These are phyloP conservation scores for Bonnemaisonia californica DNA, from an alignment of 31 red algal species.

Conservation along the genomic window DNA sequence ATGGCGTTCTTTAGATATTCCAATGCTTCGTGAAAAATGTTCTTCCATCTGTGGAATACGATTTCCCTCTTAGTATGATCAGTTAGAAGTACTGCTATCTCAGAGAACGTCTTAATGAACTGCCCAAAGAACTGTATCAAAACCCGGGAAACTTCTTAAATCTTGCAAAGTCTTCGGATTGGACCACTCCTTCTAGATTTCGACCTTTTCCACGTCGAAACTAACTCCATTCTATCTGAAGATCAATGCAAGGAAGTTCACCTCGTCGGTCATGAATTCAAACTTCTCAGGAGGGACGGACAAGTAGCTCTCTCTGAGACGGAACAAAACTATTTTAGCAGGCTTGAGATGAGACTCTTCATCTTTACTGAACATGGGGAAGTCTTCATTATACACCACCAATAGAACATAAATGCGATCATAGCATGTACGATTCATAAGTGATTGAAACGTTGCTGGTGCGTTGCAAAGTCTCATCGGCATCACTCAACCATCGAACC, in stretches of 20 bases:
- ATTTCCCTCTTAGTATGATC: neutral
- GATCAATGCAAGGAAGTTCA: neutral
- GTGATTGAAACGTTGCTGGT: conserved; percentile 6
- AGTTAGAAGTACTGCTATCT: neutral
- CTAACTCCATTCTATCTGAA: neutral
- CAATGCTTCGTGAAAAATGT: neutral
- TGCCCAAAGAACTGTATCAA: neutral
- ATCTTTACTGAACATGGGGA: neutral
- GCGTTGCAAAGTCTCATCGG: conserved; percentile 4
- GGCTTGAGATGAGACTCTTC: neutral
- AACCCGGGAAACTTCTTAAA: neutral
- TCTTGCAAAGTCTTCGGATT: neutral
- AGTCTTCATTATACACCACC: neutral
- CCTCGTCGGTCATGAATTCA: neutral
- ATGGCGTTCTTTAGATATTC: neutral
- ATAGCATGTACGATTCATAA: neutral
- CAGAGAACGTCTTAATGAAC: conserved; percentile 2
- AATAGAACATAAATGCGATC: neutral
- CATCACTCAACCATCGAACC: neutral
- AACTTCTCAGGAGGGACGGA: neutral
- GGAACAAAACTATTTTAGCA: neutral
- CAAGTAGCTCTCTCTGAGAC: neutral
- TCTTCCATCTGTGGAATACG: neutral
- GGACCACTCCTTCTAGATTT: neutral
- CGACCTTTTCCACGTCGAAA: neutral